Conservation (phyloP, 345 rosid species). For the Lenwebbia sp. region DNA sequence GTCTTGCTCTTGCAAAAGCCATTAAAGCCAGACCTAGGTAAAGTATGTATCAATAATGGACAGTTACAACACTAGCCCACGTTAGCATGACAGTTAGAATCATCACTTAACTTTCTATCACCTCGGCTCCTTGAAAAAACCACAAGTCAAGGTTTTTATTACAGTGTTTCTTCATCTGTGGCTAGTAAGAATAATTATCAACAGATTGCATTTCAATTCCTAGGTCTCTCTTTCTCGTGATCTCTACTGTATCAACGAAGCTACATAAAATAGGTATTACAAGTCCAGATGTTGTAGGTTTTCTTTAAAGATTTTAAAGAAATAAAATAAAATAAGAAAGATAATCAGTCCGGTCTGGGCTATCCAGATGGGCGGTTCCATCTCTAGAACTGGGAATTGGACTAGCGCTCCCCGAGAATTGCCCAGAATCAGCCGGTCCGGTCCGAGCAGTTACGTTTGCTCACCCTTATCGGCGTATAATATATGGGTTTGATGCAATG, state of each 20-base stretch:
- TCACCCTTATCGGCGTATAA: not conserved
- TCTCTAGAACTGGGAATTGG: too few species aligned
- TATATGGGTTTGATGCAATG: rapidly evolving
- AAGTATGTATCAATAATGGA: not conserved
- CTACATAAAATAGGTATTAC: not conserved
- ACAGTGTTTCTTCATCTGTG: not conserved
- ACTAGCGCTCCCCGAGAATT: too few species aligned
- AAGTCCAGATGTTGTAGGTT: too few species aligned
- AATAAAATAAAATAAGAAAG: too few species aligned
- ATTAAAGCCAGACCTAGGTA: not conserved
- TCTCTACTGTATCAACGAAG: not conserved
- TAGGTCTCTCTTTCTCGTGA: not conserved
- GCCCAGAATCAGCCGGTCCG: too few species aligned
- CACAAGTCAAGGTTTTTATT: not conserved
- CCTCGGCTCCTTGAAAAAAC: not conserved
- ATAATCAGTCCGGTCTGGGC: too few species aligned
- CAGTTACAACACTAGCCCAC: not conserved
- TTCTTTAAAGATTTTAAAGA: too few species aligned
- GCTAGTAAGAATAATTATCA: not conserved
- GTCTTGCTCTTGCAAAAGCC: not conserved
- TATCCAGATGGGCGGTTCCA: too few species aligned
- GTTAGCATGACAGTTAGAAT: not conserved
- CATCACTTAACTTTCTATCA: not conserved
- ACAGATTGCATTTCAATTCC: not conserved
- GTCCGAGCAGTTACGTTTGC: too few species aligned